Conservation (phyloP, 2,329 filamentous ascomycete genomes). For the Plenodomus lindquistii region DNA sequence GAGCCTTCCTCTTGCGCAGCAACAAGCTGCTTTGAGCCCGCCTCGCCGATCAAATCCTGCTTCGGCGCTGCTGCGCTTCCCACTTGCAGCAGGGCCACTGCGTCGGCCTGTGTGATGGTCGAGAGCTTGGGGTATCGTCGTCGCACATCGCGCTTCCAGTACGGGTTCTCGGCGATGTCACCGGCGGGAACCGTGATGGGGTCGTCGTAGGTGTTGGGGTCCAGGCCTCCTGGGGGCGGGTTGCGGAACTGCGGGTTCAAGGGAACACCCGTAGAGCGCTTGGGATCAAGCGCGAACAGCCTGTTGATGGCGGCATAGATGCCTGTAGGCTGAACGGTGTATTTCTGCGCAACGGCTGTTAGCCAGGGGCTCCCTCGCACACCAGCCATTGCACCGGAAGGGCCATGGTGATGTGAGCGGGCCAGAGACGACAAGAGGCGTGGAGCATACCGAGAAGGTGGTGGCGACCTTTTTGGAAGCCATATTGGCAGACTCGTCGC, state of each 20-base stretch:
- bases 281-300: conserved; percentile 77
- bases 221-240: conserved; percentile 74
- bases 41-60: conserved; percentile 76
- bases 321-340: conserved; percentile 87
- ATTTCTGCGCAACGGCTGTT: conserved; percentile 68
- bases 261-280: conserved; percentile 88
- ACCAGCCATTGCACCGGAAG: conserved; percentile 8
- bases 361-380: conserved; percentile 10
- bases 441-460: conserved; percentile 32
- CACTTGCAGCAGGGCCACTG: conserved; percentile 80
- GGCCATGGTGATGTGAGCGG: conserved; percentile 3
- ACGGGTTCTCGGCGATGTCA: conserved; percentile 88
- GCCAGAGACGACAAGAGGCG: conserved; percentile 3
- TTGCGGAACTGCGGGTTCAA: conserved; percentile 91
- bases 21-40: conserved; percentile 74
- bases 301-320: conserved; percentile 85
- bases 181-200: conserved; percentile 81
- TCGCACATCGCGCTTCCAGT: conserved; percentile 93
- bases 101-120: conserved; percentile 80
- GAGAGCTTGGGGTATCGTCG: conserved; percentile 80
- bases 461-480: conserved; percentile 37
- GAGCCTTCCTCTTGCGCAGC: conserved; percentile 74
- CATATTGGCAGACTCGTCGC: conserved; percentile 24
- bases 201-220: conserved; percentile 75
- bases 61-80: conserved; percentile 82